Base-by-base conservation (phyloP, 805 yeast genomes). In the Suhomyces prunicola region DNA sequence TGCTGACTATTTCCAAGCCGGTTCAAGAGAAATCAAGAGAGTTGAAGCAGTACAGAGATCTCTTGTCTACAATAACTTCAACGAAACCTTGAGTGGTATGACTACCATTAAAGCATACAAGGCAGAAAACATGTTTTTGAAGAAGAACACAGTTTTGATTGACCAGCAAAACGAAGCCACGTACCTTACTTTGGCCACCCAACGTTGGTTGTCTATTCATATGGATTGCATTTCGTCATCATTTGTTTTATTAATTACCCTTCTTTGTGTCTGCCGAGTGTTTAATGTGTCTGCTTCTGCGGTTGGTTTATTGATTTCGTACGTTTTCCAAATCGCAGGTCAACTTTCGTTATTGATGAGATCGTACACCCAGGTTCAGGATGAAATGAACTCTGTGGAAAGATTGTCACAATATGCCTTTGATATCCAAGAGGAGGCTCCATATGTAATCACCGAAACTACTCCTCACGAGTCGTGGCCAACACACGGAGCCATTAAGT, bases 321-420 rank as follows among this genome's bases (percentile, higher is more conserved):
- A 87, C 57, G 76, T 85, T 19, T 68, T 84, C 52, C 77, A 74
- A 51, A 71, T 84, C 44, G 75, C 84, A 22, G 81, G 83, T 46
- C 74, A 83, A 49, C 70, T 87, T 5, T 35, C 31, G 17, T 42
- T 24, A 23, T 76, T 85, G 57, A 76, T 88, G 55, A 78, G 88
- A 61, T 76, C 87, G 26, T 68, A 82, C 63, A 86, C 93, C 1
- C 83, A 82, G 60, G 80, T 85, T 27, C 94, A 88, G 63, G 88
- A 87, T 65, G 86, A 85, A 60, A 77, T 88, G 85, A 87, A 86
- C 60, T 82, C 91, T 0, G 88, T 83, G 24, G 94, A 88, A 67
- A 78, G 96, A 67, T 67, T 88, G 40, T 73, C 80, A 54, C 82
- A 84, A 61, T 86, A 87, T 66, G 90, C 88, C 4, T 42, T 24